Conservation (phyloP, 108 stramenopile genomes). For the Epithemia pelagica region DNA sequence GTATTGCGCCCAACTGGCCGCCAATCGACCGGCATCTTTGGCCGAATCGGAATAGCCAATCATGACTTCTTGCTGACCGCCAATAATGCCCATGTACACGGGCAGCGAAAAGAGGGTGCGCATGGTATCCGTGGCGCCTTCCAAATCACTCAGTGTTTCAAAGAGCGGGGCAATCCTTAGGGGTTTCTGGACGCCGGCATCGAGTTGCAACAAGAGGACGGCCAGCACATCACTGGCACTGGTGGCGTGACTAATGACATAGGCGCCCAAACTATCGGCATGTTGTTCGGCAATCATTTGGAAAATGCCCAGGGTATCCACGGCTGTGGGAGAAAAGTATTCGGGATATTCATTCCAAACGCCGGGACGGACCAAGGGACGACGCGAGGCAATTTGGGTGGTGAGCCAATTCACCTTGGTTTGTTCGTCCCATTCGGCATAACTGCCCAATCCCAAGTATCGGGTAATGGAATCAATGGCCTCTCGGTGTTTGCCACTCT, state of each 20-base stretch:
- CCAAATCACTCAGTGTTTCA: constrained; percentile 93
- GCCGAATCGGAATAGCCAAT: constrained; percentile 96
- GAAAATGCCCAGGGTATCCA: constrained; percentile 76
- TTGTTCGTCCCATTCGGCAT: constrained; percentile 85
- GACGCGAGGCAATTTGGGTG: constrained; percentile 71
- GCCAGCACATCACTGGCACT: constrained; percentile 90
- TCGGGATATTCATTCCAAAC: constrained; percentile 57
- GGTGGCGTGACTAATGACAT: constrained; percentile 94
- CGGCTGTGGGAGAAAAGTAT: constrained; percentile 54
- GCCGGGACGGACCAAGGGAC: constrained; percentile 82
- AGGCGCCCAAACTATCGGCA: constrained; percentile 86
- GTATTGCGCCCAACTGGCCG: constrained; percentile 94
- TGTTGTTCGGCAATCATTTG: constrained; percentile 80
- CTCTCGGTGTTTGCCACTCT: constrained; percentile 87
- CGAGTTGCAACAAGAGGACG: constrained; percentile 86
- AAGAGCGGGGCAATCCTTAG: constrained; percentile 95
- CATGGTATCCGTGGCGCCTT: constrained; percentile 86
- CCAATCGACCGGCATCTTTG: constrained; percentile 95
- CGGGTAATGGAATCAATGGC: constrained; percentile 89
- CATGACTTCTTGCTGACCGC: constrained; percentile 94
- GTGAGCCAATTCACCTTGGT: constrained; percentile 88
- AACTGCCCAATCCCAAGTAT: constrained; percentile 88
- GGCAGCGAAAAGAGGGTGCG: constrained; percentile 76
- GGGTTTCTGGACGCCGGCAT: constrained; percentile 88
- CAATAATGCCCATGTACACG: constrained; percentile 80